These are phyloP conservation scores for Brachypodium distachyon DNA, from an alignment of 202 grass and related monocot species.

Conservation along the genomic window DNA sequence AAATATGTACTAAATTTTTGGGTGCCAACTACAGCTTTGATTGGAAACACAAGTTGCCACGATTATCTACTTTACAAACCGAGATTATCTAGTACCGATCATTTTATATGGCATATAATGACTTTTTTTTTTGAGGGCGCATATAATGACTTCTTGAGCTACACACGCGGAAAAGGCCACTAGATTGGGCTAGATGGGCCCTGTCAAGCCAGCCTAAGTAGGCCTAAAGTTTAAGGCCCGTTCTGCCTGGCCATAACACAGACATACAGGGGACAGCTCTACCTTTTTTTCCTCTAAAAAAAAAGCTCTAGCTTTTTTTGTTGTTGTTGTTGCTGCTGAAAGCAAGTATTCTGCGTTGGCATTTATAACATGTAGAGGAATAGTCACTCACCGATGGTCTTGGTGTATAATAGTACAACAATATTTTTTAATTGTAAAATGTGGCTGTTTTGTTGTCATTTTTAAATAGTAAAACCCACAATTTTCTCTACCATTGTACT, in stretches of 20 bases:
- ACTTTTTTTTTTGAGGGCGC: background rate
- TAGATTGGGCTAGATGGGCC: background rate
- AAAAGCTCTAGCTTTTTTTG: no score
- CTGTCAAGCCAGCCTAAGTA: background rate
- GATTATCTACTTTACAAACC: background rate
- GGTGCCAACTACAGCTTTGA: slow-evolving; percentile 4
- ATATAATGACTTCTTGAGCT: background rate
- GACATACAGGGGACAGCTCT: no score
- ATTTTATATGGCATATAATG: background rate
- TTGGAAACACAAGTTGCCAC: background rate
- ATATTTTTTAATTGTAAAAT: no score
- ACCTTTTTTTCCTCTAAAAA: no score
- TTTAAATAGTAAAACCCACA: no score
- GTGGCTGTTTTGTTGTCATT: no score
- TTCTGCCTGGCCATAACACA: background rate
- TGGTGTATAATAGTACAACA: no score
- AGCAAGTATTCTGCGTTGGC: no score
- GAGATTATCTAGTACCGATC: background rate
- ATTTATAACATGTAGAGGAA: no score
- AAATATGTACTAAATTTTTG: background rate
- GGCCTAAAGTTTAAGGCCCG: background rate
- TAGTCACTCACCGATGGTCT: no score
- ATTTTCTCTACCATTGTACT: no score
- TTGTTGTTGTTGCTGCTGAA: no score
- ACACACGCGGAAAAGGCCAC: background rate